Base-by-base conservation (phyloP, 352 stramenopile genomes). In the Blastocystis hominis region DNA sequence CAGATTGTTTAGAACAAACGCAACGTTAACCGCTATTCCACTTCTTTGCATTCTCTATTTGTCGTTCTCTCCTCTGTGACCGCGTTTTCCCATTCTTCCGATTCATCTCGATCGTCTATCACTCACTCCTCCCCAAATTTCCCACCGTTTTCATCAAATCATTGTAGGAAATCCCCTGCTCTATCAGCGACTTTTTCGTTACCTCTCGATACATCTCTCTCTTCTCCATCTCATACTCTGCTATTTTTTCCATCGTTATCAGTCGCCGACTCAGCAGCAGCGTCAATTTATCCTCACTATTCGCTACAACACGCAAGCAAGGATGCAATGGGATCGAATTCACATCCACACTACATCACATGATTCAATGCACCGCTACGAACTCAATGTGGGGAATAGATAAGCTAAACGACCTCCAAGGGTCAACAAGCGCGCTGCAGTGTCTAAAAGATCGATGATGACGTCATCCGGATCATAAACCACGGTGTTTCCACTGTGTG, bases 361-460 rank as follows among this genome's bases (percentile, higher is more conserved):
- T 6, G 17, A 6, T 24, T 1, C 15, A 44, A 17, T 46, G 2
- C 20, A 20, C 36, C 24, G 2, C 15, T 94, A 95, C 88, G 93
- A 90, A 89, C 93, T 93, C 6, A 91, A 94, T 6, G 92, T 94
- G 20, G 93, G 93, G 40, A 96, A 89, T 47, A 96, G 70, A 72
- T 95, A 96, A 61, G 95, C 92, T n/a, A 96, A 90, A 0, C 93
- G 91, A 1, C 93, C 93, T 44, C 92, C 93, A 36, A 94, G 89
- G 2, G 89, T 89, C 66, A 97, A 89, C 20, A 91, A 93, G 55
- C 89, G 89, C 2, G 93, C 93, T 4, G 93, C 90, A 81, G 98
- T 94, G 88, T 97, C 92, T n/a, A 99, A 91, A 64, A 99, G 90
- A 89, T 98, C 96, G 0, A 92, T 91, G 94, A 99, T 97, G 55